These are phyloP conservation scores for Diaporthe ampelina DNA, from an alignment of 2,329 filamentous ascomycete genomes.

Conservation along the genomic window DNA sequence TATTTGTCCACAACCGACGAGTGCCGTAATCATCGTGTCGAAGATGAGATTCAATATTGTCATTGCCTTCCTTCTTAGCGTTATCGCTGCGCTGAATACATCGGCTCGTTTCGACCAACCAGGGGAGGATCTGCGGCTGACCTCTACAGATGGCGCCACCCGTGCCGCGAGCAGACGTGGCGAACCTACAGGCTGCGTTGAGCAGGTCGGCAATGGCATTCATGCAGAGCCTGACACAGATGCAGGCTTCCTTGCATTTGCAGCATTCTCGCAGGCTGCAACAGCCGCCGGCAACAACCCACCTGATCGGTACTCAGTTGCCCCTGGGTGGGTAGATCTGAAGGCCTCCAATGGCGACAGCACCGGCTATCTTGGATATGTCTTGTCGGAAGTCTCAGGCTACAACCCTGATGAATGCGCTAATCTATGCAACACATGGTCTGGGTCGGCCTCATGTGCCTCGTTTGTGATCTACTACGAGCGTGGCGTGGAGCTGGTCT, in stretches of 20 bases:
- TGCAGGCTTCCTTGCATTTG: constrained; percentile 34
- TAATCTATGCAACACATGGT: constrained; percentile 35
- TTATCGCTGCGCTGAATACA: constrained; percentile 16
- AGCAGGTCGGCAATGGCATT: constrained; percentile 41
- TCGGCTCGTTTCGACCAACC: background rate
- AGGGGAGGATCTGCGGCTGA: background rate
- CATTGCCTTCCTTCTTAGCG: background rate
- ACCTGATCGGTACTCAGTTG: constrained; percentile 34
- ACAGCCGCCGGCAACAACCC: constrained; percentile 22
- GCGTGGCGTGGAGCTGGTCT: constrained; percentile 42
- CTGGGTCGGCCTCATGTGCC: constrained; percentile 31
- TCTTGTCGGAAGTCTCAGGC: constrained; percentile 25
- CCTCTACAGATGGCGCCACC: constrained; percentile 1
- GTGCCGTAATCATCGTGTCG: background rate
- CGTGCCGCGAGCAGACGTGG: background rate
- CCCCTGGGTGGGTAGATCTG: constrained; percentile 40
- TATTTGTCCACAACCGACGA: background rate
- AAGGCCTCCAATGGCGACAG: constrained; percentile 24
- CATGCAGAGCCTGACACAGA: constrained; percentile 32
- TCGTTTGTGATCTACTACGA: constrained; percentile 43
- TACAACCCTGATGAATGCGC: constrained; percentile 41
- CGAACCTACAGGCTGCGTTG: constrained; percentile 32
- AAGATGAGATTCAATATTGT: background rate
- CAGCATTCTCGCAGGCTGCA: constrained; percentile 21
- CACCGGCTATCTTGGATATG: constrained; percentile 41